A percentile compares a stretch with the other conserved stretches of the same genome.
Evolutionary conservation across 1,284 basidiomycete genomes (phyloP).

Genomic region (Pseudozyma sp.): DNA sequence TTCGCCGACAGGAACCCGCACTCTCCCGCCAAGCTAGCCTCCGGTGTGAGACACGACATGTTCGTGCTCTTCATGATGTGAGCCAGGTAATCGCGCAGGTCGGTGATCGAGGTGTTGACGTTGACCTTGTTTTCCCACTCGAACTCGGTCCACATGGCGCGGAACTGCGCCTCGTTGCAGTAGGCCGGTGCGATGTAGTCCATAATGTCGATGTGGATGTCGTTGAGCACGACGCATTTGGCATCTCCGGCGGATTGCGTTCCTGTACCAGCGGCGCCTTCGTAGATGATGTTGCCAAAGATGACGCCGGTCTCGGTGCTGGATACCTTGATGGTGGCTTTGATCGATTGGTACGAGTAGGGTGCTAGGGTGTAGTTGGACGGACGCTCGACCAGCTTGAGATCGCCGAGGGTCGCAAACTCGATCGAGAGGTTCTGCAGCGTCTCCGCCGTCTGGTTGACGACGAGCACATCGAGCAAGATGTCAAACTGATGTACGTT

Average conservation of each 20-base stretch:
- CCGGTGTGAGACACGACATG: conserved; percentile 95
- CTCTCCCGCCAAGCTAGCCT: conserved; percentile 87
- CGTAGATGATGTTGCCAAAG: conserved; percentile 98
- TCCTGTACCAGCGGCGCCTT: conserved; percentile 69
- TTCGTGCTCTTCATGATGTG: conserved; percentile 88
- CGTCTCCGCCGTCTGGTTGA: conserved; percentile 95
- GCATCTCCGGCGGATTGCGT: conserved; percentile 70
- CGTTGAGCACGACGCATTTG: conserved; percentile 87
- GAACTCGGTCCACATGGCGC: conserved; percentile 93
- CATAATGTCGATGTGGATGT: conserved; percentile 99
- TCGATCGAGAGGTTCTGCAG: conserved; percentile 96
- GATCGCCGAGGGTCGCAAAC: conserved; percentile 95
- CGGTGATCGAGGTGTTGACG: conserved; percentile 84
- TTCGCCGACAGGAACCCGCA: conserved; percentile 95
- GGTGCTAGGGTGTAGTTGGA: conserved; percentile 92
- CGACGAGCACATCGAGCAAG: conserved; percentile 88
- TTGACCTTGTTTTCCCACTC: conserved; percentile 99
- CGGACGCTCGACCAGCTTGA: conserved; percentile 96
- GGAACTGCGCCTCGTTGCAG: conserved; percentile 91
- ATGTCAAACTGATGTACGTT: conserved; percentile 99
- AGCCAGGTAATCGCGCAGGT: conserved; percentile 82
- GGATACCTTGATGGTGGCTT: conserved; percentile 93
- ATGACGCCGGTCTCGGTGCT: conserved; percentile 95
- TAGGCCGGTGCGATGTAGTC: conserved; percentile 98
- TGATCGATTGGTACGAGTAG: conserved; percentile 97